Conservation (phyloP, 768 basidiomycete species). For the Tricholoma sp. region DNA sequence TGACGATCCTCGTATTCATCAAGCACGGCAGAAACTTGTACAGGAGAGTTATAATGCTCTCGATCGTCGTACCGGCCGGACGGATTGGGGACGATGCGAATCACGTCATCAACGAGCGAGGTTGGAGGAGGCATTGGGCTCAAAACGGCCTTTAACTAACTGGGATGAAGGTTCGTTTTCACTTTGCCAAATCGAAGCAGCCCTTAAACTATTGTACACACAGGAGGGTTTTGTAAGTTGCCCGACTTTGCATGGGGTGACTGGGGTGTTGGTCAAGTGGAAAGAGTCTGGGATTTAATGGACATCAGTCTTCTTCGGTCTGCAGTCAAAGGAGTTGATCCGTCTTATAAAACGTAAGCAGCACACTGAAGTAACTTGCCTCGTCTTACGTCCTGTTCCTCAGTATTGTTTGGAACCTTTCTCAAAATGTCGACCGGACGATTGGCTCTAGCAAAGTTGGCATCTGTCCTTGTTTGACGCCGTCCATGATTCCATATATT, state of each 20-base stretch:
- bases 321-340: constrained; percentile 75
- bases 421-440: constrained; percentile 92
- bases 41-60: constrained; percentile 58
- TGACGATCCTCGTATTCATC: constrained; percentile 89
- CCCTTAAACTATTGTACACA: background rate
- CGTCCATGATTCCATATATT: constrained; percentile 95
- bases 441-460: constrained; percentile 78
- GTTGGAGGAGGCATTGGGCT: constrained; percentile 76
- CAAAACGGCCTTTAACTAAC: constrained; percentile 80
- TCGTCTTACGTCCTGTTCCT: constrained; percentile 6
- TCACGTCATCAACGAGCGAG: constrained; percentile 86
- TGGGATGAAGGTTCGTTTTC: constrained; percentile 79
- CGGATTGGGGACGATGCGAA: constrained; percentile 91
- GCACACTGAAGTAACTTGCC: constrained; percentile 2
- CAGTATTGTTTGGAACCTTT: constrained; percentile 92
- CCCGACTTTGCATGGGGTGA: constrained; percentile 92
- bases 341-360: constrained; percentile 83
- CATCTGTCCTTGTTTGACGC: constrained; percentile 90
- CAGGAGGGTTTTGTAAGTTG: constrained; percentile 79
- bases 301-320: constrained; percentile 85
- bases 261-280: constrained; percentile 90
- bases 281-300: constrained; percentile 93
- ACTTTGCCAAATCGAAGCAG: constrained; percentile 1
- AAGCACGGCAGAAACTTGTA: constrained; percentile 81
- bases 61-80: constrained; percentile 67